Base-by-base conservation (phyloP, 768 basidiomycete species). In the Macrolepiota fuliginosa region DNA sequence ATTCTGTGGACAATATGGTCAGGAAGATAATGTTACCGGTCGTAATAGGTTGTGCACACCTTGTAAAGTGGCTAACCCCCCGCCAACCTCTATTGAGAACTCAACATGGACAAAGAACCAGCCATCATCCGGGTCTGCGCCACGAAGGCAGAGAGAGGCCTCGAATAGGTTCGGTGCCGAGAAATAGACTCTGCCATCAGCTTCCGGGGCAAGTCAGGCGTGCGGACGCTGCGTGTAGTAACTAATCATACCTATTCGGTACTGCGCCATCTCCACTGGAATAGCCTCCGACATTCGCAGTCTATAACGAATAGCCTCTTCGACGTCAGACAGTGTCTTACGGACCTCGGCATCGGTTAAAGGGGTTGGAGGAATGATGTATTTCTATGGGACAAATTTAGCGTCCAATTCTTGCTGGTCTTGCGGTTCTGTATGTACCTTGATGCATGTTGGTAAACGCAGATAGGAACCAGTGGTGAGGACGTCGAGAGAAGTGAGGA, bases 401-500 rank as follows among this genome's bases (percentile, higher is more conserved):
- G 67, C 56, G 35, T 27, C 36, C 17, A 52, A 37, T 55, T 51
- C 9, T 39, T 37, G 39, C 9, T 45, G 53, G 37, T 61, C 55
- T 62, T 17, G 54, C 17, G 32, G 53, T 66, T 59, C 60, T 65
- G 13, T 22, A 56, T 65, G 22, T 56, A 92, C 93, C 84, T 91
- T 92, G 71, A 96, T 89, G 55, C 78, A 80, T 1, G 86, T 82
- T 17, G 96, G 95, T 15, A 98, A 83, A 27, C 93, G 81, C 40
- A 86, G 79, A 70, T 98, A 98, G 15, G 91, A 88, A 0, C 95
- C 96, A 12, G 87, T 88, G 1, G 91, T 91, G 35, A 97, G 79
- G 58, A 98, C 91, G 66, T 95, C 91, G 39, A 98, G 76, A 24
- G 96, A 96, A 0, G 94, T 96, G 3, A 95, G 81, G 24, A 98